Evolutionary conservation across 2,329 filamentous ascomycete species (phyloP).

Genomic region (Biscogniauxia sp.): DNA sequence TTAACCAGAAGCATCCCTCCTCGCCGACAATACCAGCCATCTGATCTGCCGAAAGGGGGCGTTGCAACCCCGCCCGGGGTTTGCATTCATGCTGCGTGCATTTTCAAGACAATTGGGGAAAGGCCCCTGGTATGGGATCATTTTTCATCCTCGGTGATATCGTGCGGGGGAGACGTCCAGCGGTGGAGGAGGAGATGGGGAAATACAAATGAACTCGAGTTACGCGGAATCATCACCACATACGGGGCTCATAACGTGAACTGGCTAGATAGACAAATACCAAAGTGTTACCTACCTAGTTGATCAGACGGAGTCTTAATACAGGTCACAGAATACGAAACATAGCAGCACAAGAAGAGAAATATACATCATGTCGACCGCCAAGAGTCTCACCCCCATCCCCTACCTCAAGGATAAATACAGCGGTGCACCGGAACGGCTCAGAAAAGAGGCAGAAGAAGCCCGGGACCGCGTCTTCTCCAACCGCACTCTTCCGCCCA

Average conservation of each 20-base stretch:
- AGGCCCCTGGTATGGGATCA: background rate
- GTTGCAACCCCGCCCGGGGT: background rate
- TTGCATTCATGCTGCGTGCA: background rate
- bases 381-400: conserved; percentile 6
- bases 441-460: conserved; percentile 24
- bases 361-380: conserved; percentile 7
- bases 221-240: background rate
- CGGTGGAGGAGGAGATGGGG: too few species aligned
- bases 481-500: conserved; percentile 25
- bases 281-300: background rate
- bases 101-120: background rate
- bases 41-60: background rate
- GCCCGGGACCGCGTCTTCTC: conserved; percentile 18
- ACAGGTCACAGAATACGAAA: background rate
- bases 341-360: background rate
- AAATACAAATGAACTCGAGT: background rate
- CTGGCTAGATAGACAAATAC: too few species aligned
- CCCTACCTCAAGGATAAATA: conserved; percentile 24
- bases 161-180: too few species aligned
- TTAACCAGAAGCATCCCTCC: background rate
- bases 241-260: background rate
- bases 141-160: background rate
- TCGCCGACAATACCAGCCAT: background rate
- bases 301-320: background rate
- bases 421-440: conserved; percentile 25